phyloP scores from a whole-genome alignment of 805 yeast genomes.

The Sugiyamaella smithiae region DNA sequence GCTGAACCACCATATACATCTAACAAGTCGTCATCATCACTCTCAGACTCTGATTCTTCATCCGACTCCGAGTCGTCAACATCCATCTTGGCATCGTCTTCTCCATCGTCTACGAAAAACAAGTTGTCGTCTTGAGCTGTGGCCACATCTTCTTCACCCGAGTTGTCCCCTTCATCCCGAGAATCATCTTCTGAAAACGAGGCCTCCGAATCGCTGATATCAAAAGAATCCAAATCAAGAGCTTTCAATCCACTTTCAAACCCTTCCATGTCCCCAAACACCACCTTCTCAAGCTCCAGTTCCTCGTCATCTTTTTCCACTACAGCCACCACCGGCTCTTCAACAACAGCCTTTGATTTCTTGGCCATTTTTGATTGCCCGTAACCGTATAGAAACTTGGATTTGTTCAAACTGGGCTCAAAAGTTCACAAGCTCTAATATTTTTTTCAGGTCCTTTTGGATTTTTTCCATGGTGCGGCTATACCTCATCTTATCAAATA shows the following conservation, averaged over 20 bases:
- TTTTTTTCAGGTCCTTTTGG: no score
- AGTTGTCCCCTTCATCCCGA: conserved; percentile 34
- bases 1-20: conserved; percentile 37
- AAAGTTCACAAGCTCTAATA: no score
- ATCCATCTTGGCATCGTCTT: conserved; percentile 33
- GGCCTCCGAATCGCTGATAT: conserved; percentile 36
- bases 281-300: conserved; percentile 69
- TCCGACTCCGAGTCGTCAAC: conserved; percentile 39
- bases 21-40: conserved; percentile 34
- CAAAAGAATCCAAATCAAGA: conserved; percentile 51
- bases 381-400: not conserved
- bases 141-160: conserved; percentile 34
- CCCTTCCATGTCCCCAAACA: conserved; percentile 84
- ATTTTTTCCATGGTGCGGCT: no score
- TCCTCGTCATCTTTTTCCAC: conserved; percentile 81
- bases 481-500: no score
- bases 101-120: conserved; percentile 53
- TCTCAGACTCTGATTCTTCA: conserved; percentile 29
- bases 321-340: not conserved
- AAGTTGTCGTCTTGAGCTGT: conserved; percentile 47
- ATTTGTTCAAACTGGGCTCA: no score
- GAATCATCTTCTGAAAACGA: conserved; percentile 41
- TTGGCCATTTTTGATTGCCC: conserved; percentile 3
- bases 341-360: not conserved
- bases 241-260: conserved; percentile 63